Evolutionary conservation across 1,139 yeast species (phyloP).

Genomic region (Insectozyma bohioensis): DNA sequence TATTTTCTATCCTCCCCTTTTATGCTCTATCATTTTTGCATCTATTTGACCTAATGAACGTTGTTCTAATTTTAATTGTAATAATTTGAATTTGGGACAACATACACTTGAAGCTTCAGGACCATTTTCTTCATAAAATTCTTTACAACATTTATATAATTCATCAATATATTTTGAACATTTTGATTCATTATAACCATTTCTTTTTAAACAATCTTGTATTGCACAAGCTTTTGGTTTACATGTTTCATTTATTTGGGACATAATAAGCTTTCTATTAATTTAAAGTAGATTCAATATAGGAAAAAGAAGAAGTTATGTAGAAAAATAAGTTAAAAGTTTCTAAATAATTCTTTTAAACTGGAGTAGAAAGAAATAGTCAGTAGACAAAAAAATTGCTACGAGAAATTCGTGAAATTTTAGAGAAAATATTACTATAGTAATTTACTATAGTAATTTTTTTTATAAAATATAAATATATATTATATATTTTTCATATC

Average conservation of each 20-base stretch:
- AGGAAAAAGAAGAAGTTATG: background rate
- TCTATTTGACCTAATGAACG: slow-evolving; percentile 52
- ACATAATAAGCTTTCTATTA: no score
- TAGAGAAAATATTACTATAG: no score
- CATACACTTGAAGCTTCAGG: slow-evolving; percentile 57
- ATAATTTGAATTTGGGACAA: slow-evolving; percentile 60
- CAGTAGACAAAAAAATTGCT: background rate
- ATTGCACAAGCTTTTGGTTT: slow-evolving; percentile 70
- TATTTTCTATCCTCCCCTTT: slow-evolving; percentile 7
- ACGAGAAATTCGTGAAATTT: no score
- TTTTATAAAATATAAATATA: no score
- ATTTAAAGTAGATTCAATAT: no score
- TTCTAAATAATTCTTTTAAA: no score
- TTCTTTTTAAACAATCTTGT: slow-evolving; percentile 58
- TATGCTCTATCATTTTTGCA: slow-evolving; percentile 41
- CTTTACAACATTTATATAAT: slow-evolving; percentile 60
- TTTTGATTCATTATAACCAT: slow-evolving; percentile 59
- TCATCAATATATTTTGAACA: slow-evolving; percentile 60
- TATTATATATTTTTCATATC: background rate
- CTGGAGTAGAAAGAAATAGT: background rate
- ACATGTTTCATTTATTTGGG: slow-evolving; percentile 45
- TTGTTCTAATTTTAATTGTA: slow-evolving; percentile 59
- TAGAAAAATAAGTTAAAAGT: background rate
- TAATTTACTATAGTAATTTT: no score
- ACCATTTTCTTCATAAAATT: slow-evolving; percentile 54